Conservation (phyloP, 2,329 filamentous ascomycete species). For the Helicocarpus griseus region DNA sequence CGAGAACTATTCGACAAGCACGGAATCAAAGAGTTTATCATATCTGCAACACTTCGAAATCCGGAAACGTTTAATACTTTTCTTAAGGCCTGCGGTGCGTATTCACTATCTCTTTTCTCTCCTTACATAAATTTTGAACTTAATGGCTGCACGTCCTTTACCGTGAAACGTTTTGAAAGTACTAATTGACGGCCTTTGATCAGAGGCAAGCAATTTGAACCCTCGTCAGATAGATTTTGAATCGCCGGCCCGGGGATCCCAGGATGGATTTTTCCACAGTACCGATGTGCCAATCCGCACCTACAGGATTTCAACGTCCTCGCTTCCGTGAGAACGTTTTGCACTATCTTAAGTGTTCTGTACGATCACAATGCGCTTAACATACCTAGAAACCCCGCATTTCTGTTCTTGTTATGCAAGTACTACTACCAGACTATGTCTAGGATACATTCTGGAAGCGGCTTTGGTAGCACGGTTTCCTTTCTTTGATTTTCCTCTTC, state of each 20-base stretch:
- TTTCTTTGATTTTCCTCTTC: not conserved
- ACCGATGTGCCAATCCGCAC: conserved; percentile 29
- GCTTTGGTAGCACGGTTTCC: not conserved
- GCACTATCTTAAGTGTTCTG: not conserved
- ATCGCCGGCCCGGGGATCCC: conserved; percentile 33
- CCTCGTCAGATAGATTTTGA: conserved; percentile 32
- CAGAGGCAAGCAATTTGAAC: conserved; percentile 26
- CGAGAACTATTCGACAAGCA: conserved; percentile 47
- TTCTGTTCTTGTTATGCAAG: not conserved
- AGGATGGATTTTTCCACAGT: conserved; percentile 41
- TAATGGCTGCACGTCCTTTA: not conserved
- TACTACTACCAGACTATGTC: not conserved
- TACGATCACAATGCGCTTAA: not conserved
- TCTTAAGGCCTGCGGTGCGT: conserved; percentile 48
- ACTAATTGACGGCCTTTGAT: conserved; percentile 5
- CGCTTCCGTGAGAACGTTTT: not conserved
- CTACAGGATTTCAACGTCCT: conserved; percentile 22
- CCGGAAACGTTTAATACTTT: conserved; percentile 52
- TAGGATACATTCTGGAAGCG: not conserved
- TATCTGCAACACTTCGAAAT: conserved; percentile 54
- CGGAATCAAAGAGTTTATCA: conserved; percentile 43
- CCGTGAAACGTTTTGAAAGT: conserved; percentile 1
- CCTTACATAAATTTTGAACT: not conserved
- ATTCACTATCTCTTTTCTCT: conserved; percentile 9
- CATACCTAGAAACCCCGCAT: conserved; percentile 2